Evolutionary conservation across 345 rosid species (phyloP).

Genomic region (Lepidium africanum): DNA sequence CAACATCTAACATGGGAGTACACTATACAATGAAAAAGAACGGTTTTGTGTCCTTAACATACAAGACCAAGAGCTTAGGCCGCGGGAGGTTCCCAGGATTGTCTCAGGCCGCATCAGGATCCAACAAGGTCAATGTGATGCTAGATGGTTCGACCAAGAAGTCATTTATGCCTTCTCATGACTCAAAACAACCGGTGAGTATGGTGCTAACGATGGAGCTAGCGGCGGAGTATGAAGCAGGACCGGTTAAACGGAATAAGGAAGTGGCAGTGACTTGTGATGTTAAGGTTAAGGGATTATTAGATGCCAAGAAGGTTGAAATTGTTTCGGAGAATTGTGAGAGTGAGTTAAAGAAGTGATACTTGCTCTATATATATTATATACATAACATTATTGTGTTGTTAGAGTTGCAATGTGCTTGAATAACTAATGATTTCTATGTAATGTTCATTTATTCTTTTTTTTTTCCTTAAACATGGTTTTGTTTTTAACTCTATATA

Average conservation of each 20-base stretch:
- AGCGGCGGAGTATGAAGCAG: slow-evolving; percentile 9
- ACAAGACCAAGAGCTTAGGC: slow-evolving; percentile 34
- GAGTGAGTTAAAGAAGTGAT: slow-evolving; percentile 30
- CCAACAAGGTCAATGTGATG: neutral
- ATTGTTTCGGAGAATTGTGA: slow-evolving; percentile 45
- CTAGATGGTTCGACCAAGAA: slow-evolving; percentile 11
- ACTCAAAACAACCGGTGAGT: slow-evolving; percentile 9
- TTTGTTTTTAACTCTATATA: neutral
- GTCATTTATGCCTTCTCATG: slow-evolving; percentile 17
- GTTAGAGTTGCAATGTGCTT: slow-evolving; percentile 21
- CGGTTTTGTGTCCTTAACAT: slow-evolving; percentile 16
- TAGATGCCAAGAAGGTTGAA: slow-evolving; percentile 24
- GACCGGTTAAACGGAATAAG: slow-evolving; percentile 28
- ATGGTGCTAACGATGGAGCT: slow-evolving; percentile 26
- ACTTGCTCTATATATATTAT: neutral
- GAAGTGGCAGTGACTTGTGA: slow-evolving; percentile 38
- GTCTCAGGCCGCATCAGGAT: slow-evolving; percentile 19
- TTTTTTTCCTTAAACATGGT: neutral
- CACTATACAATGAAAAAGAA: slow-evolving; percentile 19
- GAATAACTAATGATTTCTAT: neutral
- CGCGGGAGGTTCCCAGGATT: slow-evolving; percentile 30
- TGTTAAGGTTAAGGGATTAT: slow-evolving; percentile 38
- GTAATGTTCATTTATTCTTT: slow-evolving; percentile 16
- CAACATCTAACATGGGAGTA: slow-evolving; percentile 29
- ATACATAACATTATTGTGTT: slow-evolving; percentile 10